Base-by-base conservation (phyloP, 257 asterid genomes). In the Euphrasia confusa region DNA sequence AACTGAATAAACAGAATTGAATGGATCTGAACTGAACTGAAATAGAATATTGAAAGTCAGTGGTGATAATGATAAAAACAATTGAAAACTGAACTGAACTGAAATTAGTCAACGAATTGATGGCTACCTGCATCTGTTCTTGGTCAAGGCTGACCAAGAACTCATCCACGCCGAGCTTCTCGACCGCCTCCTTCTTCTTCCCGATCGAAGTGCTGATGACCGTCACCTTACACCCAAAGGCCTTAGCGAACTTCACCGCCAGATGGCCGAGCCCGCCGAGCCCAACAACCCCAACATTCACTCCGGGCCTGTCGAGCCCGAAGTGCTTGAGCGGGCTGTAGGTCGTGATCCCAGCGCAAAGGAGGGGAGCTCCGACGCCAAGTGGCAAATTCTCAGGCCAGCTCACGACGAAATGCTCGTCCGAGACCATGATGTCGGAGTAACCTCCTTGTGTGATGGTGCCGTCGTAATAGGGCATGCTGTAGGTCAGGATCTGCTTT, bases 371-470 rank as follows among this genome's bases (percentile, higher is more conserved):
- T 2, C 49, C 49, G 5, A 65, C 62, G 18, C 61, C 79, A 4
- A 74, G 75, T 2, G 72, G 75, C 75, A 74, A 30, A n/a, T 35
- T 64, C 0, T 68, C 72, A 0, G 78, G 78, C 78, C 78, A 74
- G 0, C 33, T 35, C 52, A 74, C 48, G 0, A 74, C 14, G 47
- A 74, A 74, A 69, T 69, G 72, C 75, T 74, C 72, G 3, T 74
- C 78, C n/a, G 66, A 47, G 17, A 74, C 78, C 63, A 74, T 74
- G 49, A 61, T 54, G 40, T 74, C 78, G 1, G 78, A 69, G 48
- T 74, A 74, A 12, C 78, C 78, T 28, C 78, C 78, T 11, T 74
- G 65, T 1, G 78, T 69, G 32, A 74, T 48, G 50, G 78, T 69
- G 30, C 78, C 78, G 27, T 74, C 78, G 11, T 59, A 64, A 61